A percentile compares a stretch with the other conserved stretches of the same genome.
Evolutionary conservation across 2,329 filamentous ascomycete genomes (phyloP).

Genomic region (Cytospora schulzeri): DNA sequence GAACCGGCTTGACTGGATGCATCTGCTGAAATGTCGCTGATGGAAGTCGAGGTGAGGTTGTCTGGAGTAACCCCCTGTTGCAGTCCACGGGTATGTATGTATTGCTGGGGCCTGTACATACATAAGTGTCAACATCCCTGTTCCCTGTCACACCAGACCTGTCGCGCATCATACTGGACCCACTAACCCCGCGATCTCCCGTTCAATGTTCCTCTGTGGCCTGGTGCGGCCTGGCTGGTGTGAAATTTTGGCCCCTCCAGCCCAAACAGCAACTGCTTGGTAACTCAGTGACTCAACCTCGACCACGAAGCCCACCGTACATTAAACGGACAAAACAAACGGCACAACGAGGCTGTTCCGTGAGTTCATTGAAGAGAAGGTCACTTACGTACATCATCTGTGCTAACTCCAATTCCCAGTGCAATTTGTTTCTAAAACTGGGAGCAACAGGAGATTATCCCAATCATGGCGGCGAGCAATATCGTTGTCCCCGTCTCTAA

Average conservation of each 20-base stretch:
- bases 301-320: background rate
- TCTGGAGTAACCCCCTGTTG: background rate
- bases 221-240: conserved; percentile 8
- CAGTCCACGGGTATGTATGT: too few species aligned
- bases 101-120: background rate
- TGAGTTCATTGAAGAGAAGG: background rate
- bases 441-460: conserved; percentile 9
- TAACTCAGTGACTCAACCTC: conserved; percentile 25
- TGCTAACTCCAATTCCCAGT: background rate
- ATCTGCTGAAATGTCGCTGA: background rate
- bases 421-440: background rate
- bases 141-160: conserved; percentile 9
- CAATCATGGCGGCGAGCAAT: conserved; percentile 54
- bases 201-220: too few species aligned
- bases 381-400: background rate
- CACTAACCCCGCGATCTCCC: conserved; percentile 24
- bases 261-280: background rate
- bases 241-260: conserved; percentile 27
- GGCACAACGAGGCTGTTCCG: background rate
- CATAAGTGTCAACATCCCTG: background rate
- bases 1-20: too few species aligned
- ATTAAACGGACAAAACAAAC: conserved; percentile 1
- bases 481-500: conserved; percentile 57
- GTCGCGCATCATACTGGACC: conserved; percentile 19
- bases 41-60: background rate